Base-by-base conservation (phyloP, 2,329 filamentous ascomycete genomes). In the Claviceps sp. region DNA sequence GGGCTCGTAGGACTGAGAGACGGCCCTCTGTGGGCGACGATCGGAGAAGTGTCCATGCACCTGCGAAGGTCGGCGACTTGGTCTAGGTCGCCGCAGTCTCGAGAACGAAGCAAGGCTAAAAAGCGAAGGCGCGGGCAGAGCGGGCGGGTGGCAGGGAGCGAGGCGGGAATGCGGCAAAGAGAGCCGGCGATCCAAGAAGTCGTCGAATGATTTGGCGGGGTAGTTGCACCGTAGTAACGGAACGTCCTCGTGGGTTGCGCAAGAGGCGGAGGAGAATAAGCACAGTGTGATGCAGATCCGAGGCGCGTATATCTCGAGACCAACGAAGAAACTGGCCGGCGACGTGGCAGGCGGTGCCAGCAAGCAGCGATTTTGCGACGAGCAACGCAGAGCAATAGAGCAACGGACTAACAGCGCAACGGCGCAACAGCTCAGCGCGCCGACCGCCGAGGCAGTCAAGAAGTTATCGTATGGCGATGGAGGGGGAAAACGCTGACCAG, bases 1-100 rank as follows among this genome's bases (percentile, higher is more conserved):
- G 76, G 76, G 63, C 75, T 78, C 58, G 74, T 78, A 62, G 76
- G 76, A 63, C 75, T 78, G 63, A 72, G 70, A 51, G 73, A 68
- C 56, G 70, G 71, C 64, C 70, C 72, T 64, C 69, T 67, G 60
- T 67, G 68, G 62, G 68, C 68, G 65, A 69, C 65, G 61, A 68
- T 68, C 58, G 69, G 68, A 60, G 72, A 67, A 61, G 69, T 70
- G 68, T 76, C 73, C 73, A 76, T 76, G 65, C 68, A 59, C 61
- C 54, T 53, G 58, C 55, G 54, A 48, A 52, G 40, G 56, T 49
- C 43, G 47, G 47, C 53, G 51, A 57, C 58, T 58, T 53, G 47
- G 40, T 39, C 41, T 22, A 39, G 48, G 55, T 54, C 55, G 55
- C 52, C 54, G 56, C 50, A 50, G 48, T 47, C 39, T 52, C 52